A percentile compares a stretch with the other conserved stretches of the same genome.
These are phyloP conservation scores for Leccinum rimulosum DNA, from an alignment of 768 basidiomycete species.

Conservation along the genomic window DNA sequence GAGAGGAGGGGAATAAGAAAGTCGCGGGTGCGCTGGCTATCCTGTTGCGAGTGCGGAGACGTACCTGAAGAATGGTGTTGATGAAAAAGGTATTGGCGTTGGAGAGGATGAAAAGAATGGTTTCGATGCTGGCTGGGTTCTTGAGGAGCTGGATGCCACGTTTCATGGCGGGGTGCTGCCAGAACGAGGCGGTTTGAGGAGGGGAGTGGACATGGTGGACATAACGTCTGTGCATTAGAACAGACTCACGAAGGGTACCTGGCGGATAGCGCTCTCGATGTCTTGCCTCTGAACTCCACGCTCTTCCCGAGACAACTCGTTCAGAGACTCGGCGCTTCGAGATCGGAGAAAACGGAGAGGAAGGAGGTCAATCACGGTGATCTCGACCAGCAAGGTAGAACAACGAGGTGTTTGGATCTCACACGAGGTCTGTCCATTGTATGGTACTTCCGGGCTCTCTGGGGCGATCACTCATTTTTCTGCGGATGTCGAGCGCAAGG, in stretches of 20 bases:
- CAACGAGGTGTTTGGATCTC: slow-evolving; percentile 23
- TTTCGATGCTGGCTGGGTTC: slow-evolving; percentile 48
- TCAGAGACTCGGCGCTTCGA: slow-evolving; percentile 64
- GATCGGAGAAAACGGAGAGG: background rate
- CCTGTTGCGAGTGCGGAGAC: slow-evolving; percentile 3
- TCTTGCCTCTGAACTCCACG: slow-evolving; percentile 69
- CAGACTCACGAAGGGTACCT: slow-evolving; percentile 79
- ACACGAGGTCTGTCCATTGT: slow-evolving; percentile 98
- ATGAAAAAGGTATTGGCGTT: slow-evolving; percentile 95
- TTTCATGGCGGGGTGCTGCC: slow-evolving; percentile 93
- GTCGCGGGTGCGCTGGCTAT: background rate
- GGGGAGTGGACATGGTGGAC: background rate
- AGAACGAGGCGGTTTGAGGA: background rate
- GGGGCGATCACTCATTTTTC: slow-evolving; percentile 53
- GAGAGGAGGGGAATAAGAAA: too few species aligned
- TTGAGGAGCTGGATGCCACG: slow-evolving; percentile 84
- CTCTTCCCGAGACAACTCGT: slow-evolving; percentile 54
- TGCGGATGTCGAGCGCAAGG: slow-evolving; percentile 77
- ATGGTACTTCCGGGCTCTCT: slow-evolving; percentile 53
- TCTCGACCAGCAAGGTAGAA: background rate
- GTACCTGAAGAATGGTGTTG: slow-evolving; percentile 79
- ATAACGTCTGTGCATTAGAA: background rate
- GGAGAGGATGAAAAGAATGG: slow-evolving; percentile 86
- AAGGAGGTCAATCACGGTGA: background rate
- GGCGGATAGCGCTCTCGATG: slow-evolving; percentile 73